These are phyloP conservation scores for Geotrichum cucujoidarum DNA, from an alignment of 1,139 yeast genomes.

Conservation along the genomic window DNA sequence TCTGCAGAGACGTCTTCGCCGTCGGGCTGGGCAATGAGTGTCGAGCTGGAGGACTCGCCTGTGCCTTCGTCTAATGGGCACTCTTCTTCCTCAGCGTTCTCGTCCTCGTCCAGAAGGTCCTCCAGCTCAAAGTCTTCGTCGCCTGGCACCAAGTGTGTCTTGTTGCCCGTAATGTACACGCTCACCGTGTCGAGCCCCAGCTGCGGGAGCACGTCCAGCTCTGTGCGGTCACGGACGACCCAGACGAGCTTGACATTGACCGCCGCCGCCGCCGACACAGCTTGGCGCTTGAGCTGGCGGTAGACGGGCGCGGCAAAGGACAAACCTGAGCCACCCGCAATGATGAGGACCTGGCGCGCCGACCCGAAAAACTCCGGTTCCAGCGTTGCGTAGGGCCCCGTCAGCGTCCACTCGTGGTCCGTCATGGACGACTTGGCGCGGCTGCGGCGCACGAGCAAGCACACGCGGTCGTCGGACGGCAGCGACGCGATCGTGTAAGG, in stretches of 20 bases:
- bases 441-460: conserved; percentile 43
- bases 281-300: conserved; percentile 23
- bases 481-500: conserved; percentile 78
- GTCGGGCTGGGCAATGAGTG: background rate
- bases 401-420: conserved; percentile 30
- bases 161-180: conserved; percentile 36
- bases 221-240: conserved; percentile 48
- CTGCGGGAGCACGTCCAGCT: conserved; percentile 41
- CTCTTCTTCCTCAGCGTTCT: conserved; percentile 17
- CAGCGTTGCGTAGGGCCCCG: conserved; percentile 35
- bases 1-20: background rate
- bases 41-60: background rate
- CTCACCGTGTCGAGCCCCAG: conserved; percentile 34
- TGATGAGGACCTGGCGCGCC: conserved; percentile 50
- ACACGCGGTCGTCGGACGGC: conserved; percentile 46
- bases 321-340: conserved; percentile 87
- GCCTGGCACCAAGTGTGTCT: conserved; percentile 4
- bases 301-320: conserved; percentile 62
- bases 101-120: conserved; percentile 24
- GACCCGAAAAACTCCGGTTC: conserved; percentile 37
- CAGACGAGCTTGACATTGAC: conserved; percentile 41
- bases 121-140: conserved; percentile 31
- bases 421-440: conserved; percentile 31
- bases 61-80: background rate
- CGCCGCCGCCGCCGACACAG: conserved; percentile 9